phyloP scores from a whole-genome alignment of 2,329 filamentous ascomycete species.

The Exophiala lecanii-corni region DNA sequence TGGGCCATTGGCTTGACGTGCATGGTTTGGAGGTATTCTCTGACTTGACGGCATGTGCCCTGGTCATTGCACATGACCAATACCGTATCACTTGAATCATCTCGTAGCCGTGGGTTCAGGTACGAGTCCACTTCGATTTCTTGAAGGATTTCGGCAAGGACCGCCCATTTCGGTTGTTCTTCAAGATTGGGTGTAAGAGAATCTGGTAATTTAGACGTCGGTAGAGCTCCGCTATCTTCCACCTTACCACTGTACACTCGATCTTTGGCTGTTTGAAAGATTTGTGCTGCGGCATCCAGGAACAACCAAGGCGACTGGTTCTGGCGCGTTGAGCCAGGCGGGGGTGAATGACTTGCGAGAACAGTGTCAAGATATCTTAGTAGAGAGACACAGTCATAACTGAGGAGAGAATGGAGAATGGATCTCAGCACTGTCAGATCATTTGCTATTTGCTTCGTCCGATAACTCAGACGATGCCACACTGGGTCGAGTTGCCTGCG shows the following conservation, averaged over 20 bases:
- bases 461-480: conserved; percentile 94
- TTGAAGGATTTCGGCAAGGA: conserved; percentile 82
- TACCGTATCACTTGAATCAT: conserved; percentile 86
- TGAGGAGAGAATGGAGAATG: conserved; percentile 74
- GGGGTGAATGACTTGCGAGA: conserved; percentile 81
- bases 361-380: conserved; percentile 92
- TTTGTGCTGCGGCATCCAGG: conserved; percentile 86
- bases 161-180: conserved; percentile 88
- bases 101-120: conserved; percentile 68
- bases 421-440: conserved; percentile 79
- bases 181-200: conserved; percentile 77
- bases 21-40: conserved; percentile 90
- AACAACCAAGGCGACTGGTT: conserved; percentile 95
- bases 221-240: conserved; percentile 50
- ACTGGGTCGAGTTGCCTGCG: conserved; percentile 89
- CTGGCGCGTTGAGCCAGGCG: conserved; percentile 79
- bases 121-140: conserved; percentile 91
- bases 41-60: conserved; percentile 77
- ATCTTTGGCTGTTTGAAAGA: conserved; percentile 84
- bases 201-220: conserved; percentile 50
- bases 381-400: conserved; percentile 86
- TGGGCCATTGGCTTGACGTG: conserved; percentile 56
- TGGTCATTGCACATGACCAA: conserved; percentile 93
- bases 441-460: conserved; percentile 89
- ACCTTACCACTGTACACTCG: conserved; percentile 78